Evolutionary conservation across 192 early-diverging fungal species (phyloP), one percentile per base, ranked within the genome.

Genomic region (Coemansia brasiliensis): DNA sequence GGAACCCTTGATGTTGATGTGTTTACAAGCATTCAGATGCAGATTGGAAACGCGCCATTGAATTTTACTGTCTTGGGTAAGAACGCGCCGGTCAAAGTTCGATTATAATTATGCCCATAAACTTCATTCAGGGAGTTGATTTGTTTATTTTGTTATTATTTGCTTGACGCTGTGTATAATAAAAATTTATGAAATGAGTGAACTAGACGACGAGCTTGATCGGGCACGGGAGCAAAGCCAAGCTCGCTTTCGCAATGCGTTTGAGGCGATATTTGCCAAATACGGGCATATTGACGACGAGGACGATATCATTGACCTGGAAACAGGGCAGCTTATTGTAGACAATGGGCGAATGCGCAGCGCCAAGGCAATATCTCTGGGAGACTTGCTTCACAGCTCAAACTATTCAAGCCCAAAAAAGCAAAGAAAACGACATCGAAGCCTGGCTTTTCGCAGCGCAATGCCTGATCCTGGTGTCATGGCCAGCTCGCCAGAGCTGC

Each of bases 241-340:
- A 50, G 59, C 54, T 1, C 73, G 73, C 16, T 69, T 75, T 16
- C 73, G 65, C 55, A 63, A 59, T 32, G 66, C 73, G 7, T 75
- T 75, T 32, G 66, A 75, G 16, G 62, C 73, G 17, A 75, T 75
- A 57, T 75, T 69, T 21, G 58, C 56, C 29, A 75, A 75, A 38
- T 75, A 75, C 42, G 65, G 73, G 13, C 59, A 65, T 9, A 56
- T 69, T n/a, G 73, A 75, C 35, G 65, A 69, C 29, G 58, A 75
- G 3, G 73, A 75, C 54, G 73, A 75, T 12, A 69, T 75, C 24
- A 53, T 75, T 10, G 67, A 76, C 56, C 42, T 76, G 38, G 17
- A 39, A 17, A 76, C 66, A 2, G 66, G 63, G 3, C 9, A 57
- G 35, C 52, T 76, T 29, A 45, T 76, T 37, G 73, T 69, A 11